Conservation (phyloP, 164 flowering plant genomes). For the Stephania yunnanensis region DNA sequence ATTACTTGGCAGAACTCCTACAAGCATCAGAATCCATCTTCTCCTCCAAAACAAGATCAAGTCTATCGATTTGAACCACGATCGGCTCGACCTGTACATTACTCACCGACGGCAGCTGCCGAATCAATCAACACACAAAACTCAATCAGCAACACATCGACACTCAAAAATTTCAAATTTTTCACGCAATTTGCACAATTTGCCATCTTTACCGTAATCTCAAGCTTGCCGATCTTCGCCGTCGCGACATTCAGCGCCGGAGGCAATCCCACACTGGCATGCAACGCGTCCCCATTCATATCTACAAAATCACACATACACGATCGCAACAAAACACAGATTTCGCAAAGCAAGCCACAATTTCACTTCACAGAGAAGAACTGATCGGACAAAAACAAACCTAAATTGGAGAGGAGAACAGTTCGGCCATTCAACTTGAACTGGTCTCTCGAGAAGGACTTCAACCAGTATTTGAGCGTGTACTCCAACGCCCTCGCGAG, state of each 20-base stretch:
- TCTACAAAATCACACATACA: conserved; percentile 29
- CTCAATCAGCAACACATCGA: conserved; percentile 9
- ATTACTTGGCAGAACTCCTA: conserved; percentile 48
- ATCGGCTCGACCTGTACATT: conserved; percentile 90
- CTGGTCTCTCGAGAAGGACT: conserved; percentile 93
- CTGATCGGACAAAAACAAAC: conserved; percentile 21
- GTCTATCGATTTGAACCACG: conserved; percentile 79
- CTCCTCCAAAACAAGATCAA: conserved; percentile 91
- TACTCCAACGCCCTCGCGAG: conserved; percentile 87
- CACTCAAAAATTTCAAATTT: not conserved
- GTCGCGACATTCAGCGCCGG: conserved; percentile 73
- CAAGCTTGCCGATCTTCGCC: conserved; percentile 83
- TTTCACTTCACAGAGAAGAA: not conserved
- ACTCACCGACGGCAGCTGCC: conserved; percentile 79
- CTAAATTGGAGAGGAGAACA: conserved; percentile 86
- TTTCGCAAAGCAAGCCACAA: not conserved
- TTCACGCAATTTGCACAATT: not conserved
- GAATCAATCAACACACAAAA: not conserved
- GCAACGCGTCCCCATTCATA: conserved; percentile 91
- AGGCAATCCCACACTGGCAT: conserved; percentile 88
- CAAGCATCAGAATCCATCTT: conserved; percentile 47
- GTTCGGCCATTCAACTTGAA: conserved; percentile 86
- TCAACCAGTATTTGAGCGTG: conserved; percentile 95
- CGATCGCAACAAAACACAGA: not conserved
- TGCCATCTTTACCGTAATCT: conserved; percentile 49